A percentile compares a stretch with the other conserved stretches of the same genome.
These are phyloP conservation scores for Leucosporidium scottii DNA, from an alignment of 768 basidiomycete genomes.

Conservation along the genomic window DNA sequence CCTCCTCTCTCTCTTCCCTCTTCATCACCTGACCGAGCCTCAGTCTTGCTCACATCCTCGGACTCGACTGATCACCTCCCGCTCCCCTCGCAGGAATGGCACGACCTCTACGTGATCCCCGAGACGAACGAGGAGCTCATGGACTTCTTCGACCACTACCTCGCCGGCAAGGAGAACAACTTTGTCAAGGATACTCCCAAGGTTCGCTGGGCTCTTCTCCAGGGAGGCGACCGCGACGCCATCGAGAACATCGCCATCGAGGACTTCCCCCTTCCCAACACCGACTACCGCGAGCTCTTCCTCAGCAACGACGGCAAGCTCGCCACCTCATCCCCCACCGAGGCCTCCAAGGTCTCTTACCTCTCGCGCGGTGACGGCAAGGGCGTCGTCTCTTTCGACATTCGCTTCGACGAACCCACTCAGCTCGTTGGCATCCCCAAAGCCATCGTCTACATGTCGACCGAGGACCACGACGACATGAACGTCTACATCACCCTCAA, in stretches of 20 bases:
- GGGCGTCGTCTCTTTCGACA: constrained; percentile 18
- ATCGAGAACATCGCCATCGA: constrained; percentile 18
- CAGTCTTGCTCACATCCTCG: too few species aligned
- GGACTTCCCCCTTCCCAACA: constrained; percentile 24
- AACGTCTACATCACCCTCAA: constrained; percentile 29
- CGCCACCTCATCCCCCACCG: neutral
- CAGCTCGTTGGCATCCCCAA: constrained; percentile 27
- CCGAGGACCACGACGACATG: constrained; percentile 28
- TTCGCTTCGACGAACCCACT: constrained; percentile 18
- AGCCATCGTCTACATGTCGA: constrained; percentile 22
- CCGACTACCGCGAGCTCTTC: constrained; percentile 22
- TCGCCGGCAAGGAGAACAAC: constrained; percentile 27
- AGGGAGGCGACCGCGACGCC: constrained; percentile 23
- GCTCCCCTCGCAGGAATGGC: constrained; percentile 24
- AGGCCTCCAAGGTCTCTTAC: constrained; percentile 2
- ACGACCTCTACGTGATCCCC: constrained; percentile 18
- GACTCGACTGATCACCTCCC: neutral
- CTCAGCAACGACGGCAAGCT: constrained; percentile 20
- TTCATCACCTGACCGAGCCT: too few species aligned
- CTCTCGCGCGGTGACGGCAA: constrained; percentile 12
- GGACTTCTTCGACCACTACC: constrained; percentile 30
- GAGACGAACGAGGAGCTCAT: constrained; percentile 20
- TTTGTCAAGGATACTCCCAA: constrained; percentile 27
- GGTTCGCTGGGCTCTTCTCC: constrained; percentile 24
- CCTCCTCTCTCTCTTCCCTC: neutral